Conservation (phyloP, 116 monocot species). For the Iris pallida region DNA sequence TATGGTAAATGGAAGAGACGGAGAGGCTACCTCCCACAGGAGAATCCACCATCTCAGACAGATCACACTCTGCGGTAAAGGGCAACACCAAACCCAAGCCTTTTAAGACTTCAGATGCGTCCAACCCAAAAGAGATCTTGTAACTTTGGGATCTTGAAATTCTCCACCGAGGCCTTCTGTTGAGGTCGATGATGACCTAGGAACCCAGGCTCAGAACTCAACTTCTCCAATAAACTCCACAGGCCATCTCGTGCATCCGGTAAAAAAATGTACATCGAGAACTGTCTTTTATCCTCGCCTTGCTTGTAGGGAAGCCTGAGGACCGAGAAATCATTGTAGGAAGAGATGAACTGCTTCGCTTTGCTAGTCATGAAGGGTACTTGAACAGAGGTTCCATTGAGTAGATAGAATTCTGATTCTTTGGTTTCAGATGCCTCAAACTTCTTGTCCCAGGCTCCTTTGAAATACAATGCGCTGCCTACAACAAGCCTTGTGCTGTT, state of each 20-base stretch:
- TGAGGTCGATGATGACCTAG: conserved; percentile 23
- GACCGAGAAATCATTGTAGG: conserved; percentile 42
- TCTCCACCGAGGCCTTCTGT: conserved; percentile 11
- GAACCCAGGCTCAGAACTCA: conserved; percentile 31
- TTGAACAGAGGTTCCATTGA: conserved; percentile 32
- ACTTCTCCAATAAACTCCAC: conserved; percentile 24
- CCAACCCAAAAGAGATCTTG: conserved; percentile 48
- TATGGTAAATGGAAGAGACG: conserved; percentile 38
- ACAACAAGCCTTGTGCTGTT: conserved; percentile 28
- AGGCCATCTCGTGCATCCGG: conserved; percentile 27
- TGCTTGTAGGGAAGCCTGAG: conserved; percentile 42
- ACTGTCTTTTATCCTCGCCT: conserved; percentile 28
- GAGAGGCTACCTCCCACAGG: conserved; percentile 13
- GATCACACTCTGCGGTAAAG: conserved; percentile 18
- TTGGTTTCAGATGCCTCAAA: conserved; percentile 42
- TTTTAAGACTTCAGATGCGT: conserved; percentile 33
- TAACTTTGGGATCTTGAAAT: conserved; percentile 47
- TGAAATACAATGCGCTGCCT: conserved; percentile 60
- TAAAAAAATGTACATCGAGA: conserved; percentile 60
- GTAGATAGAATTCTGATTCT: conserved; percentile 39
- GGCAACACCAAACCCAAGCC: conserved; percentile 34
- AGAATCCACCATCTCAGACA: conserved; percentile 44
- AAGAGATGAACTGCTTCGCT: conserved; percentile 36
- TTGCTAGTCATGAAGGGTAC: conserved; percentile 39
- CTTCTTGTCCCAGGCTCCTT: conserved; percentile 44